These are phyloP conservation scores for Dendrobium chrysotoxum DNA, from an alignment of 106 monocot species.

Conservation along the genomic window DNA sequence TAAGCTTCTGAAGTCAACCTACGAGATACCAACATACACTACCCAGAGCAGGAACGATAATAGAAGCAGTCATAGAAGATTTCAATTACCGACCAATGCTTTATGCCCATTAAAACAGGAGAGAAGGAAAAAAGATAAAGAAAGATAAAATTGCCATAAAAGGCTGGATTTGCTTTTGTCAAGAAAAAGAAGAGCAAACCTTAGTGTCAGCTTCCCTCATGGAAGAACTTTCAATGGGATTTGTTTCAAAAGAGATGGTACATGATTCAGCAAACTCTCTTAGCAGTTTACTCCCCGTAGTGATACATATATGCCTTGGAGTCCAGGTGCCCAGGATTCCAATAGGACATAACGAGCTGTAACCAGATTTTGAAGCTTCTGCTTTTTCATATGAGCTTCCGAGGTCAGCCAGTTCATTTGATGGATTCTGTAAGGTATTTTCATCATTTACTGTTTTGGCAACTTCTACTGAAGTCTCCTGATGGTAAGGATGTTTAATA, in stretches of 20 bases:
- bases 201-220: conserved; percentile 3
- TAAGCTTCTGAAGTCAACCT: too few relatives aligned
- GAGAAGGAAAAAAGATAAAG: too few relatives aligned
- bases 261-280: conserved; percentile 21
- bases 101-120: background rate
- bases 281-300: conserved; percentile 34
- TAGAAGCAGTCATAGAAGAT: background rate
- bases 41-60: too few relatives aligned
- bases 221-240: background rate
- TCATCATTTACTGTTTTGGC: background rate
- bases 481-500: conserved; percentile 1
- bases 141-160: too few relatives aligned
- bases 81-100: too few relatives aligned
- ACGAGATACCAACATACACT: too few relatives aligned
- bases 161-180: background rate
- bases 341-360: conserved; percentile 11
- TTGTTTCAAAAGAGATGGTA: background rate
- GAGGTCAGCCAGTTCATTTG: conserved; percentile 1
- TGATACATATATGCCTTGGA: conserved; percentile 42
- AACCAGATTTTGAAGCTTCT: conserved; percentile 12
- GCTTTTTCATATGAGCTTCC: conserved; percentile 5
- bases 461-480: background rate
- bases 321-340: conserved; percentile 23
- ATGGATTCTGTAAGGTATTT: background rate
- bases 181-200: conserved; percentile 9